Evolutionary conservation across 2,329 filamentous ascomycete species (phyloP).

Genomic region (Penicillium sp.): DNA sequence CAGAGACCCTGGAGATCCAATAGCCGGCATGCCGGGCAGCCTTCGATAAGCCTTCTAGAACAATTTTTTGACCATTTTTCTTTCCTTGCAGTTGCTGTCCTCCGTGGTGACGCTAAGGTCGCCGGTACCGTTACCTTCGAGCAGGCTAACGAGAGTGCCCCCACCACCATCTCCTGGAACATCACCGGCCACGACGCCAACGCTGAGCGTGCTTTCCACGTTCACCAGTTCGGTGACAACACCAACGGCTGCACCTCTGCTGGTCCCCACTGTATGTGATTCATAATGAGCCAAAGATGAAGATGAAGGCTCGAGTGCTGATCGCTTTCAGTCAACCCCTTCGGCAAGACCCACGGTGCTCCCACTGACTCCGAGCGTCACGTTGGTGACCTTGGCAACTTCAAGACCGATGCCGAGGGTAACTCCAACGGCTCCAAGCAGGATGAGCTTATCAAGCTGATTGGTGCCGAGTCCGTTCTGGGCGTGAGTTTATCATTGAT

Average conservation of each 20-base stretch:
- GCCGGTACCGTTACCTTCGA: conserved; percentile 89
- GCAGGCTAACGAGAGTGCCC: conserved; percentile 70
- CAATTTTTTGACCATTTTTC: conserved; percentile 4
- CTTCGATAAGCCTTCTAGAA: conserved; percentile 11
- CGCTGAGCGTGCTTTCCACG: conserved; percentile 94
- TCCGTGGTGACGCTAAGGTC: conserved; percentile 97
- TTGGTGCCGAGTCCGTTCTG: conserved; percentile 87
- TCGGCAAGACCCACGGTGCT: conserved; percentile 82
- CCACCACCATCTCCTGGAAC: conserved; percentile 84
- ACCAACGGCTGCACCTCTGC: conserved; percentile 99
- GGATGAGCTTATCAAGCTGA: conserved; percentile 86
- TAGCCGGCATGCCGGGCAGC: neutral
- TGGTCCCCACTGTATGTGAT: conserved; percentile 80
- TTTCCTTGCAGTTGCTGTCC: conserved; percentile 64
- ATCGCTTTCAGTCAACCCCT: conserved; percentile 70
- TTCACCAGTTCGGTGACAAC: conserved; percentile 99
- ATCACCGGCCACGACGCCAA: conserved; percentile 88
- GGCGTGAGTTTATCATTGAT: conserved; percentile 54
- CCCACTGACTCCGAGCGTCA: conserved; percentile 76
- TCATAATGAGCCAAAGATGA: neutral
- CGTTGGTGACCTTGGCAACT: conserved; percentile 95
- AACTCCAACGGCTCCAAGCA: conserved; percentile 71
- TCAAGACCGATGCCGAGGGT: conserved; percentile 87
- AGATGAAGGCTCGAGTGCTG: neutral
- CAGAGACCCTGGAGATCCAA: neutral